Evolutionary conservation across 139 green algal species (phyloP).

Genomic region (Chlorella sp.): DNA sequence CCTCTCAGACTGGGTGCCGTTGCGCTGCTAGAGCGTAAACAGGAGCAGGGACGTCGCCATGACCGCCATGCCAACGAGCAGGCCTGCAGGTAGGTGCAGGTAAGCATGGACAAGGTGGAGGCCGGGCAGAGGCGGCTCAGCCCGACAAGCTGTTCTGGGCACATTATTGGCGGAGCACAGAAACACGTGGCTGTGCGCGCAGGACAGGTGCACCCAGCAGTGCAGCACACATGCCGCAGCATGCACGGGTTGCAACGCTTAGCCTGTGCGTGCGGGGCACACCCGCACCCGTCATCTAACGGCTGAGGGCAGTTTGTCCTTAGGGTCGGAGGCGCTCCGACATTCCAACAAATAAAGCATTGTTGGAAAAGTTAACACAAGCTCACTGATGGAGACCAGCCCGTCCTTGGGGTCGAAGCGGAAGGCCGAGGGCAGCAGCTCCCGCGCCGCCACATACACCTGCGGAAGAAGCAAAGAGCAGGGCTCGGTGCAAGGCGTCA

Average conservation of each 20-base stretch:
- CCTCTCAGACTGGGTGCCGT: no score
- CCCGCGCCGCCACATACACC: constrained; percentile 45
- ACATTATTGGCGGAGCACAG: not conserved
- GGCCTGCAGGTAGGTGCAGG: not conserved
- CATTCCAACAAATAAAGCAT: no score
- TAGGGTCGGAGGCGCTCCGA: no score
- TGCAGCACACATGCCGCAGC: not conserved
- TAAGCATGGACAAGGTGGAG: not conserved
- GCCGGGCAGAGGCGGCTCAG: not conserved
- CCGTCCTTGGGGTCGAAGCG: constrained; percentile 72
- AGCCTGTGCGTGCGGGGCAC: no score
- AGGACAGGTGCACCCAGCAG: not conserved
- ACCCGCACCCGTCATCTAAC: no score
- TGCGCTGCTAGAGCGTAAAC: constrained; percentile 50
- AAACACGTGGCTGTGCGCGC: no score
- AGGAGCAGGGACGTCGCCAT: constrained; percentile 72
- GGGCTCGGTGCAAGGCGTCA: no score
- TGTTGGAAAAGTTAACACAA: no score
- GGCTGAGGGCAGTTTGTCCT: no score
- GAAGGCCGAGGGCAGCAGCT: constrained; percentile 84
- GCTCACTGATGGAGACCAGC: constrained; percentile 42
- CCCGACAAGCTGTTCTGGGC: not conserved
- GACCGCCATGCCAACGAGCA: constrained; percentile 71
- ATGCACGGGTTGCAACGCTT: no score
- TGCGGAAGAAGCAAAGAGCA: no score